These are phyloP conservation scores for Pythium diclinum DNA, from an alignment of 352 stramenopile genomes.

Conservation along the genomic window DNA sequence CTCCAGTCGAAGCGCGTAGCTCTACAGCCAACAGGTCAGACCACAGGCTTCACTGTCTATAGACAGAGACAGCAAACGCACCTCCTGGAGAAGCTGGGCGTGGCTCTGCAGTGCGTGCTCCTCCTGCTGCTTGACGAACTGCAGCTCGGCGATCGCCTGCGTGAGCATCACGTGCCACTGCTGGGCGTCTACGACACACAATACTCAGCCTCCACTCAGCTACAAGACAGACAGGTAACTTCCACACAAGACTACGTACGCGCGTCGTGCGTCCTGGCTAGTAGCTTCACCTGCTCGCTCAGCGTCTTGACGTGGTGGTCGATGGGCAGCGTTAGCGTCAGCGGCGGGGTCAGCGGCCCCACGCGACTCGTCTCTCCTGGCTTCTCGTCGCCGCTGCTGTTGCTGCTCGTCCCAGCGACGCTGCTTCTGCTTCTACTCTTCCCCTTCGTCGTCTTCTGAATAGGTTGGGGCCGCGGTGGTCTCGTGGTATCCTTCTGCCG, in stretches of 20 bases:
- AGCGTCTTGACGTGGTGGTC: constrained; percentile 47
- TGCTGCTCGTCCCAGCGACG: constrained; percentile 11
- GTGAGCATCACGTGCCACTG: constrained; percentile 46
- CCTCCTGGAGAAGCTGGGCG: constrained; percentile 48
- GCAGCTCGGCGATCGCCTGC: constrained; percentile 54
- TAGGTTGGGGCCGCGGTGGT: no score
- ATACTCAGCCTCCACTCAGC: neutral
- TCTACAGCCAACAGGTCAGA: constrained; percentile 22
- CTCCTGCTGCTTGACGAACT: constrained; percentile 51
- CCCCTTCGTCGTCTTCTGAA: neutral
- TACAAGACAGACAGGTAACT: neutral
- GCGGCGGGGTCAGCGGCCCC: neutral
- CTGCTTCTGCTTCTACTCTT: constrained; percentile 2
- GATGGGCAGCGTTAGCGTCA: constrained; percentile 34
- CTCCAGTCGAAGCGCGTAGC: constrained; percentile 50
- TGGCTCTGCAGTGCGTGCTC: constrained; percentile 44
- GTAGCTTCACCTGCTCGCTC: constrained; percentile 44
- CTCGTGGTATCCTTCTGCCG: neutral
- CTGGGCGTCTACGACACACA: constrained; percentile 27
- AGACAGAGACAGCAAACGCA: constrained; percentile 13
- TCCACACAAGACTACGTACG: constrained; percentile 24
- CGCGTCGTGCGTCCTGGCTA: constrained; percentile 40
- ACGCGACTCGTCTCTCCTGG: neutral
- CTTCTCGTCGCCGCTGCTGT: constrained; percentile 19
- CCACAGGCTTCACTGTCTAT: neutral